Conservation (phyloP, 805 yeast genomes). For the Myxozyma kluyveri region DNA sequence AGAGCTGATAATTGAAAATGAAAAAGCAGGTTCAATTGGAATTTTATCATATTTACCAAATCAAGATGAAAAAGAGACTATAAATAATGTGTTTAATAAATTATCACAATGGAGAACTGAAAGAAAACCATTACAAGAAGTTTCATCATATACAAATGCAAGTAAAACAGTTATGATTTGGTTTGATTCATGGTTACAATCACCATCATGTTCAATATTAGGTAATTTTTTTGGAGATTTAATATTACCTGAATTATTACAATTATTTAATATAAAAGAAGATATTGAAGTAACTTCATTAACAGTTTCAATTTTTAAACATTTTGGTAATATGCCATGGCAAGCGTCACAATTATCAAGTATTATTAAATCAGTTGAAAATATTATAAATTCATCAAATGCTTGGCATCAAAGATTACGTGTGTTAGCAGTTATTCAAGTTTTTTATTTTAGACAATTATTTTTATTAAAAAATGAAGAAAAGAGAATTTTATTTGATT, state of each 20-base stretch:
- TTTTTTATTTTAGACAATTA: constrained; percentile 66
- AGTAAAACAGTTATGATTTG: constrained; percentile 65
- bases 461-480: constrained; percentile 51
- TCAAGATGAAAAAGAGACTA: constrained; percentile 38
- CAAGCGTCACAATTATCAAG: constrained; percentile 44
- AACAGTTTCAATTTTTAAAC: constrained; percentile 49
- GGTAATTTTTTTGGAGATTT: constrained; percentile 51
- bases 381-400: constrained; percentile 39
- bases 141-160: constrained; percentile 54
- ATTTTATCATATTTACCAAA: constrained; percentile 37
- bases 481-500: constrained; percentile 49
- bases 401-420: constrained; percentile 63
- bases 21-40: constrained; percentile 40
- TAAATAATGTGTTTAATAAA: constrained; percentile 47
- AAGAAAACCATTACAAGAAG: constrained; percentile 20
- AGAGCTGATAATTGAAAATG: constrained; percentile 44
- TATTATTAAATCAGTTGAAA: constrained; percentile 47
- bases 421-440: constrained; percentile 66
- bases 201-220: constrained; percentile 54
- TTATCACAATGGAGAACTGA: constrained; percentile 38
- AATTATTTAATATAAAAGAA: constrained; percentile 67
- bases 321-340: constrained; percentile 50
- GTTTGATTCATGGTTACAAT: constrained; percentile 52
- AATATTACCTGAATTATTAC: constrained; percentile 67
- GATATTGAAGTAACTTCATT: constrained; percentile 55